Conservation (phyloP, 345 rosid species). For the Syzygium jambos region DNA sequence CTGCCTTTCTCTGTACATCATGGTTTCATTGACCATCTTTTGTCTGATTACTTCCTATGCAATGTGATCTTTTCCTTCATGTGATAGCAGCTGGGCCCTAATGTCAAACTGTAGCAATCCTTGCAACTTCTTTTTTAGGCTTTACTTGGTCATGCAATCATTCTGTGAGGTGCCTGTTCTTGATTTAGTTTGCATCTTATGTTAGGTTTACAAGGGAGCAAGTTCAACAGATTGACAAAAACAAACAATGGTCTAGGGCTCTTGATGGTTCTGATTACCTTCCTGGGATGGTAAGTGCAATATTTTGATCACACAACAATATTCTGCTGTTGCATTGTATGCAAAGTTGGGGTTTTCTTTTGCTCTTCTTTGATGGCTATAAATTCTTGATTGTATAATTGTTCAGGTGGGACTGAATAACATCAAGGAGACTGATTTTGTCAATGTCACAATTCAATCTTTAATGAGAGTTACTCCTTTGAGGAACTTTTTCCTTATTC, state of each 20-base stretch:
- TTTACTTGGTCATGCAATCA: neutral
- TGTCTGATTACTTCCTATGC: neutral
- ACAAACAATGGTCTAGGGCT: conserved; percentile 93
- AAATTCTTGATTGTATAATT: neutral
- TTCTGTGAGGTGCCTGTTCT: neutral
- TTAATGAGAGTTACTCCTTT: conserved; percentile 91
- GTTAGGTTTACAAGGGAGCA: conserved; percentile 77
- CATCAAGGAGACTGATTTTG: conserved; percentile 93
- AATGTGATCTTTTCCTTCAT: neutral
- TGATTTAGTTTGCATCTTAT: conserved; percentile 1
- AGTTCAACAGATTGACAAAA: conserved; percentile 78
- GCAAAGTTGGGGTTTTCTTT: neutral
- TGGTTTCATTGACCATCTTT: neutral
- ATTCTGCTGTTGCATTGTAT: neutral
- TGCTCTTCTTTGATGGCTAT: neutral
- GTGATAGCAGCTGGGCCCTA: neutral
- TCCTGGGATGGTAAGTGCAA: conserved; percentile 76
- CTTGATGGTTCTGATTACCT: conserved; percentile 99
- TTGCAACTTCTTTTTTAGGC: neutral
- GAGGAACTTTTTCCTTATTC: conserved; percentile 86
- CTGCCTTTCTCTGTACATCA: neutral
- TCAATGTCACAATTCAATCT: conserved; percentile 92
- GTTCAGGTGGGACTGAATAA: conserved; percentile 92
- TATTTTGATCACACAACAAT: neutral
- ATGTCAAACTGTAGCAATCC: neutral